phyloP scores from a whole-genome alignment of 306 rosid species.

The Vachellia collinsii region DNA sequence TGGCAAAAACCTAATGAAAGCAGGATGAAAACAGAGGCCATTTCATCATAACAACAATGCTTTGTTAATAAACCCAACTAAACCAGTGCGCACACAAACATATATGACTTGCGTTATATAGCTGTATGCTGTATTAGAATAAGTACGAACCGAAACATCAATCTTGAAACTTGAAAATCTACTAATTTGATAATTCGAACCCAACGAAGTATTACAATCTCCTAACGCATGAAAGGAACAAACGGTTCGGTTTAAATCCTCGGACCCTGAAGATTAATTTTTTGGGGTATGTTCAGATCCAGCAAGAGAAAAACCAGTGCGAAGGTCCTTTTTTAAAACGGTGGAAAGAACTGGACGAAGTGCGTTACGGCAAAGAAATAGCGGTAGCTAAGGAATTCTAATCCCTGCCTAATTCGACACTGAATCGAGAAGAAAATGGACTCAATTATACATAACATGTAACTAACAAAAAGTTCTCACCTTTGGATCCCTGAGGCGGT shows the following conservation, averaged over 20 bases:
- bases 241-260: not conserved
- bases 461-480: not conserved
- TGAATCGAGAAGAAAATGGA: slow-evolving; percentile 3
- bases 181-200: not conserved
- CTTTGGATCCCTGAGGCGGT: slow-evolving; percentile 21
- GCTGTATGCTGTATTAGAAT: not conserved
- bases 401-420: not conserved
- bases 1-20: not conserved
- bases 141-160: not conserved
- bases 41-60: not conserved
- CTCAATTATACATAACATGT: not conserved
- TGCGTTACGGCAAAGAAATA: not conserved
- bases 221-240: not conserved
- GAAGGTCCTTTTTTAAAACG: not conserved
- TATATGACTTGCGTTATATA: not conserved
- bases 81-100: not conserved
- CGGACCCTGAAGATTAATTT: not conserved
- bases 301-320: not conserved
- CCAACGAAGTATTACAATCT: not conserved
- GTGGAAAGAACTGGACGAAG: not conserved
- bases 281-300: slow-evolving; percentile 6
- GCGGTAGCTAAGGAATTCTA: not conserved
- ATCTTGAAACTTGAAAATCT: not conserved
- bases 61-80: not conserved
- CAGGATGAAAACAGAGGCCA: not conserved